These are phyloP conservation scores for Ogataea pini DNA, from an alignment of 805 yeast genomes.

Conservation along the genomic window DNA sequence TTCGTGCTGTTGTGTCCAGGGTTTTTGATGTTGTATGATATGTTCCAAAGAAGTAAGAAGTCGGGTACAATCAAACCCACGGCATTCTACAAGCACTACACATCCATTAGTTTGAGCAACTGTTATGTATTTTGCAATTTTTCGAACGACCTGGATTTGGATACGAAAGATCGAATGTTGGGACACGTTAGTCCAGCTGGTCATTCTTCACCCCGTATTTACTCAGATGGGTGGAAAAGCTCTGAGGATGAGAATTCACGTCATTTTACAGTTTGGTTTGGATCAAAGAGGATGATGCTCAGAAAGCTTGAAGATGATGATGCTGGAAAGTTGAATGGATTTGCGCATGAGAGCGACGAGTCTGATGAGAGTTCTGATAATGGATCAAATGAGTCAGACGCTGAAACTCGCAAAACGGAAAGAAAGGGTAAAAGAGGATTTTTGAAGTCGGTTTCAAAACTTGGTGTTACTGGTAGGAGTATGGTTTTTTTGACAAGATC, in stretches of 20 bases:
- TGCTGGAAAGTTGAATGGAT: slow-evolving; percentile 8
- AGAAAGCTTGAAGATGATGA: slow-evolving; percentile 22
- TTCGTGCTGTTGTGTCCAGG: slow-evolving; percentile 74
- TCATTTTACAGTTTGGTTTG: slow-evolving; percentile 85
- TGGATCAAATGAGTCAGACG: slow-evolving; percentile 6
- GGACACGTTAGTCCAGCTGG: slow-evolving; percentile 55
- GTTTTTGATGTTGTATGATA: slow-evolving; percentile 56
- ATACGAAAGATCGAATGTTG: slow-evolving; percentile 39
- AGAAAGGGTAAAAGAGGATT: slow-evolving; percentile 32
- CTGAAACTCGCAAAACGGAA: neutral
- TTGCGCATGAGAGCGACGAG: slow-evolving; percentile 5
- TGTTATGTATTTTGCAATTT: slow-evolving; percentile 79
- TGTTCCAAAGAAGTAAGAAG: slow-evolving; percentile 46
- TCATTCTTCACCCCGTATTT: slow-evolving; percentile 66
- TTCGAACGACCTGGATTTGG: slow-evolving; percentile 56
- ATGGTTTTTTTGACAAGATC: slow-evolving; percentile 81
- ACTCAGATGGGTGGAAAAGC: slow-evolving; percentile 82
- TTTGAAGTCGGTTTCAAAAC: slow-evolving; percentile 46
- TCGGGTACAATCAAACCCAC: slow-evolving; percentile 47
- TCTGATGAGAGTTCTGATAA: slow-evolving; percentile 9
- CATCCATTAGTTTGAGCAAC: slow-evolving; percentile 61
- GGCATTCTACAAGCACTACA: slow-evolving; percentile 49
- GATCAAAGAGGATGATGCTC: slow-evolving; percentile 53
- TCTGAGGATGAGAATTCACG: slow-evolving; percentile 74
- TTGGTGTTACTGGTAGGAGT: slow-evolving; percentile 68